Conservation (phyloP, 306 rosid species). For the Dryas alaskensis region DNA sequence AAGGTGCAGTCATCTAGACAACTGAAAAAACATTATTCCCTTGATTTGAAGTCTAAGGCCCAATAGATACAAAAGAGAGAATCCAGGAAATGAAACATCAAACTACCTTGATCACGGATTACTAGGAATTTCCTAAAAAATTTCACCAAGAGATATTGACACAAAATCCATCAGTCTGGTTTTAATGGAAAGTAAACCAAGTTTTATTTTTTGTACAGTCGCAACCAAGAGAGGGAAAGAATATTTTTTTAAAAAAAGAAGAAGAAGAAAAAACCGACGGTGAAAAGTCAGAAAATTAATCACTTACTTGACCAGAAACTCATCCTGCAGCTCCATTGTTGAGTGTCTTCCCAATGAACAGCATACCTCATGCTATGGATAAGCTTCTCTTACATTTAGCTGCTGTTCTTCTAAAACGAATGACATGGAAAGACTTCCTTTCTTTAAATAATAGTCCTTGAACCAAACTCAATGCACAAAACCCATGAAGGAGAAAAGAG, state of each 20-base stretch:
- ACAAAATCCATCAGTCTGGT: not conserved
- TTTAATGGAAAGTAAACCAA: not conserved
- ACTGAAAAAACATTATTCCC: not conserved
- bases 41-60: not conserved
- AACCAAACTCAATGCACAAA: not conserved
- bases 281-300: slow-evolving; percentile 7
- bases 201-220: not conserved
- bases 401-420: slow-evolving; percentile 11
- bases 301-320: slow-evolving; percentile 24
- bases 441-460: not conserved
- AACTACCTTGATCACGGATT: slow-evolving; percentile 2
- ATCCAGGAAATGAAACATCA: not conserved
- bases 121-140: not conserved
- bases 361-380: slow-evolving; percentile 16
- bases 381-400: not conserved
- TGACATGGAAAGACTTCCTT: not conserved
- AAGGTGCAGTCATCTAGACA: not conserved
- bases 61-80: not conserved
- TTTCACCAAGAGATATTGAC: not conserved
- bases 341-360: slow-evolving; percentile 14
- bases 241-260: not conserved
- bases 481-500: not conserved
- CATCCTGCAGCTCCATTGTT: slow-evolving; percentile 11
- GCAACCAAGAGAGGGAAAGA: slow-evolving; percentile 3
- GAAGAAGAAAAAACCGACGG: not conserved